A percentile compares a stretch with the other conserved stretches of the same genome.
These are phyloP conservation scores for Cylindricascospora bacillispora DNA, from an alignment of 1,139 yeast genomes.

Conservation along the genomic window DNA sequence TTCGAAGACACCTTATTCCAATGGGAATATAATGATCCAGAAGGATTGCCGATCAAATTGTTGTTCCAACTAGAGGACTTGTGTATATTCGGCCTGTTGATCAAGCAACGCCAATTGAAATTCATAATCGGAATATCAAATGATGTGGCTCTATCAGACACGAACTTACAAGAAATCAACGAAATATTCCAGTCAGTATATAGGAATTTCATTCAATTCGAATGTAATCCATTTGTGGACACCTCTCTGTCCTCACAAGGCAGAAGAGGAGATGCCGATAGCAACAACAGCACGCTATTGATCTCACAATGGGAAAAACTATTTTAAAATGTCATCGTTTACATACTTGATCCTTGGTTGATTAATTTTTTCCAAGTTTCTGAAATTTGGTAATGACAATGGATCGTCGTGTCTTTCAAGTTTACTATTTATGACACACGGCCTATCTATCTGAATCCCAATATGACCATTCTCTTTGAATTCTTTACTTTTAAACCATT, in stretches of 20 bases:
- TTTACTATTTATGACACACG: slow-evolving; percentile 40
- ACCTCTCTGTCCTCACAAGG: slow-evolving; percentile 4
- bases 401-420: slow-evolving; percentile 17
- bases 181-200: slow-evolving; percentile 15
- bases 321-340: too few species aligned
- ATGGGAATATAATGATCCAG: slow-evolving; percentile 9
- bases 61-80: slow-evolving; percentile 21
- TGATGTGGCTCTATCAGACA: slow-evolving; percentile 6
- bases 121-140: slow-evolving; percentile 19
- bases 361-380: slow-evolving; percentile 48
- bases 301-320: too few species aligned
- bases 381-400: slow-evolving; percentile 39
- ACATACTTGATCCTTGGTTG: slow-evolving; percentile 26
- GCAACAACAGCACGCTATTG: too few species aligned
- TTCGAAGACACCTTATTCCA: slow-evolving; percentile 20
- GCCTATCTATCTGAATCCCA: slow-evolving; percentile 42
- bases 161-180: slow-evolving; percentile 11
- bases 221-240: slow-evolving; percentile 22
- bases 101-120: slow-evolving; percentile 20
- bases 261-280: slow-evolving; percentile 6
- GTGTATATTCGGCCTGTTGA: slow-evolving; percentile 19
- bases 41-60: slow-evolving; percentile 9
- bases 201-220: slow-evolving; percentile 14
- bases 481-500: slow-evolving; percentile 26
- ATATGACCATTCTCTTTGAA: slow-evolving; percentile 47